phyloP scores from a whole-genome alignment of 2,329 filamentous ascomycete genomes.

The Trichophyton verrucosum region DNA sequence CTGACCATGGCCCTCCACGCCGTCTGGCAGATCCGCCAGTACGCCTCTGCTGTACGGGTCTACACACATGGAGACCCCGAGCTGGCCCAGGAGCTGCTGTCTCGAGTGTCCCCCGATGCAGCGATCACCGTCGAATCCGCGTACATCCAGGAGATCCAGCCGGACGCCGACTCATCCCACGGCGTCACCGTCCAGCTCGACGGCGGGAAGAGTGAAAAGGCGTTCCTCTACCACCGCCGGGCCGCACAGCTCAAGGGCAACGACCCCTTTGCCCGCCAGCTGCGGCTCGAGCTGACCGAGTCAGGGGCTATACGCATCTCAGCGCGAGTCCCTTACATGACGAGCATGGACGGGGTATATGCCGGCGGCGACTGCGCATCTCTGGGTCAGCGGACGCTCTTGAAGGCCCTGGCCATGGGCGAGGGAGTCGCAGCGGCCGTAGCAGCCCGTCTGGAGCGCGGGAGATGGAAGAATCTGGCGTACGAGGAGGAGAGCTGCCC shows the following conservation, averaged over 20 bases:
- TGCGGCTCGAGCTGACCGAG: background rate
- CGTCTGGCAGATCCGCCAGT: constrained; percentile 33
- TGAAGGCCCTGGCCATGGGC: background rate
- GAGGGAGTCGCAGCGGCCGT: background rate
- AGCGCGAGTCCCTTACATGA: background rate
- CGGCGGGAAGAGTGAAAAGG: background rate
- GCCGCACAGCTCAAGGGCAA: background rate
- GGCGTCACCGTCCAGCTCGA: background rate
- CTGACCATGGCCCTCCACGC: constrained; percentile 29
- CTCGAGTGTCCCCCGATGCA: background rate
- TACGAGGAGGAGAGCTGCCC: background rate
- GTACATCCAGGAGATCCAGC: background rate
- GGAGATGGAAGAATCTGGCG: background rate
- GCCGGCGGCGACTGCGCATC: background rate
- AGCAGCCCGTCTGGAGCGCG: background rate
- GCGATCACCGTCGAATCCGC: background rate
- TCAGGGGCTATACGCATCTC: background rate
- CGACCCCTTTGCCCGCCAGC: background rate
- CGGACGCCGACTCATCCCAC: background rate
- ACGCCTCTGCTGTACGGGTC: constrained; percentile 36
- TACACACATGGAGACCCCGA: constrained; percentile 39
- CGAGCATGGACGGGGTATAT: constrained; percentile 2
- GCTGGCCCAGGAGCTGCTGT: background rate
- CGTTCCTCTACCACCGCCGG: background rate
- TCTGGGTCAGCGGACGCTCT: background rate